phyloP scores from a whole-genome alignment of 768 basidiomycete genomes.

The Leccinum boreale region DNA sequence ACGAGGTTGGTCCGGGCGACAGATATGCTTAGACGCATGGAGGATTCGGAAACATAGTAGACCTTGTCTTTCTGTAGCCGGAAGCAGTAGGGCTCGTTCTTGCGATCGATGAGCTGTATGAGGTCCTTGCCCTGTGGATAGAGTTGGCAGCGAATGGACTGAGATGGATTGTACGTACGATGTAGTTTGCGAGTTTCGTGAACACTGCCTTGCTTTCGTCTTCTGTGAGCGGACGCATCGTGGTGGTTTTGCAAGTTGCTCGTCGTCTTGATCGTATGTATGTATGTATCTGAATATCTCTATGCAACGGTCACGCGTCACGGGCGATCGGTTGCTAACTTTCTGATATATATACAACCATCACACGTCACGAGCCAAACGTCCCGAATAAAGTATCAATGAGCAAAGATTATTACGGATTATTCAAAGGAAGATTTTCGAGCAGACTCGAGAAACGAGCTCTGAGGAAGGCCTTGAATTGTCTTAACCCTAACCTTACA shows the following conservation, averaged over 20 bases:
- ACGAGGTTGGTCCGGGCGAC: conserved; percentile 91
- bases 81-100: conserved; percentile 95
- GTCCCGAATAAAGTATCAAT: not conserved
- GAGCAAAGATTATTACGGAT: not conserved
- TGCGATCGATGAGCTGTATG: conserved; percentile 90
- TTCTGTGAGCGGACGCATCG: conserved; percentile 93
- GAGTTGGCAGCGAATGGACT: not conserved
- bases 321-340: not conserved
- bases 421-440: not conserved
- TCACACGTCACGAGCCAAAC: not conserved
- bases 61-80: conserved; percentile 92
- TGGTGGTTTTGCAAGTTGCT: conserved; percentile 9
- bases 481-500: not conserved
- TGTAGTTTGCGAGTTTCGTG: conserved; percentile 95
- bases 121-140: conserved; percentile 83
- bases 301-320: not conserved
- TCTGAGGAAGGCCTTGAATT: not conserved
- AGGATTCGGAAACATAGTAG: conserved; percentile 93
- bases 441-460: not conserved
- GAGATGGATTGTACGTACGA: conserved; percentile 48
- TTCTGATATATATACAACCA: not conserved
- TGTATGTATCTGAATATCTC: not conserved
- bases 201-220: conserved; percentile 97
- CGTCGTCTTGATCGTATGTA: not conserved
- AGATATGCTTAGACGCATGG: conserved; percentile 90